Percentiles rank a stretch among this genome's conserved stretches.
Evolutionary conservation across 345 rosid species (phyloP).

Genomic region (Pelargonium nanum): DNA sequence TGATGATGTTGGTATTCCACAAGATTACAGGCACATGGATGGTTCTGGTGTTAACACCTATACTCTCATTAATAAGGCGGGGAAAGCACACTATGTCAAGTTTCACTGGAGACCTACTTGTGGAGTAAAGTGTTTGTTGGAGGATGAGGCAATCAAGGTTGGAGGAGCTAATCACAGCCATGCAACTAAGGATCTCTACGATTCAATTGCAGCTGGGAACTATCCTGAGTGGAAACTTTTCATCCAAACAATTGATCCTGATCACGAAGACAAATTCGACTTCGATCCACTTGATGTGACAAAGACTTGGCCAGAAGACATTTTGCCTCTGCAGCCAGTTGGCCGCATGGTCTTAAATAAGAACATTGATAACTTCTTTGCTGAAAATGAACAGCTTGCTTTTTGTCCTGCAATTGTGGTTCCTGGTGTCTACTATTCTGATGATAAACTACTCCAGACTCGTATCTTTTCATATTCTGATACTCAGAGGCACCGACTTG

Average conservation of each 20-base stretch:
- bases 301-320: slow-evolving; percentile 96
- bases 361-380: slow-evolving; percentile 92
- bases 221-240: slow-evolving; percentile 89
- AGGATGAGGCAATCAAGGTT: slow-evolving; percentile 77
- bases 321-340: slow-evolving; percentile 90
- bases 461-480: slow-evolving; percentile 80
- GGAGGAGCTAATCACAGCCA: slow-evolving; percentile 98
- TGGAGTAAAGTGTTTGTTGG: slow-evolving; percentile 67
- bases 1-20: slow-evolving; percentile 88
- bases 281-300: slow-evolving; percentile 97
- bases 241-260: slow-evolving; percentile 83
- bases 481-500: slow-evolving; percentile 97
- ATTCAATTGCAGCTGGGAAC: slow-evolving; percentile 85
- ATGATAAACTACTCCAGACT: slow-evolving; percentile 85
- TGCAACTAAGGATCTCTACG: slow-evolving; percentile 87
- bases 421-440: slow-evolving; percentile 81
- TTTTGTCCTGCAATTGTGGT: slow-evolving; percentile 88
- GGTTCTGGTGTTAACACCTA: slow-evolving; percentile 89
- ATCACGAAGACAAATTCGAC: slow-evolving; percentile 62
- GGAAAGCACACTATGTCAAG: slow-evolving; percentile 73
- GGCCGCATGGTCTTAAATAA: slow-evolving; percentile 94
- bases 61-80: slow-evolving; percentile 73
- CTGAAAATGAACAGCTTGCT: slow-evolving; percentile 89
- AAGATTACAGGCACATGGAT: slow-evolving; percentile 93
- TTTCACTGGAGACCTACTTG: slow-evolving; percentile 99